Percentiles rank a stretch among this genome's conserved stretches.
phyloP scores from a whole-genome alignment of 768 basidiomycete species.

The Thelephora aurantiotincta region DNA sequence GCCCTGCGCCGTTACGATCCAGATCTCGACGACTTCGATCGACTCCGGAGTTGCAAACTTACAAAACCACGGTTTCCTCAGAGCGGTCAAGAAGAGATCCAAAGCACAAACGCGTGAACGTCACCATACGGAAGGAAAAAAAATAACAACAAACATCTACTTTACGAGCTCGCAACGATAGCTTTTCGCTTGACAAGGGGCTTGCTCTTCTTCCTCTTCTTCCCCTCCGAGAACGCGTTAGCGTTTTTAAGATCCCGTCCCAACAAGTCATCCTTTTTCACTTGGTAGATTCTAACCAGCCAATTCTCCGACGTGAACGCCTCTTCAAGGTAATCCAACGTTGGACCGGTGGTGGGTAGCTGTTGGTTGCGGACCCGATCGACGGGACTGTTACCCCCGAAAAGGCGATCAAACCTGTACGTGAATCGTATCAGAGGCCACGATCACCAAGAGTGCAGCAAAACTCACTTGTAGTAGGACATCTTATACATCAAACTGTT shows the following conservation, averaged over 20 bases:
- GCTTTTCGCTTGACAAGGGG: conserved; percentile 48
- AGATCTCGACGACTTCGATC: too few relatives aligned
- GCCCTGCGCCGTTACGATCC: too few relatives aligned
- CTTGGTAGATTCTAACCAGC: conserved; percentile 95
- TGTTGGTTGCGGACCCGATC: conserved; percentile 88
- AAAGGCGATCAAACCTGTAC: conserved; percentile 73
- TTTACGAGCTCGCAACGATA: conserved; percentile 13
- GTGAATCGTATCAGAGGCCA: conserved; percentile 1
- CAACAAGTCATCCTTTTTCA: conserved; percentile 85
- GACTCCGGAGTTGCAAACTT: too few relatives aligned
- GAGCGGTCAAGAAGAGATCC: too few relatives aligned
- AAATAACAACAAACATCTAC: too few relatives aligned
- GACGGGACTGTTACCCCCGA: conserved; percentile 53
- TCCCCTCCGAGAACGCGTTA: conserved; percentile 73
- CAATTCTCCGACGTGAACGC: conserved; percentile 99
- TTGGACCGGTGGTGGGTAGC: conserved; percentile 64
- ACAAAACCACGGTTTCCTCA: too few relatives aligned
- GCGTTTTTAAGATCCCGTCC: conserved; percentile 85
- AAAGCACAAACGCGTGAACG: too few relatives aligned
- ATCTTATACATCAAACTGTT: conserved; percentile 99
- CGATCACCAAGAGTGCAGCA: not conserved
- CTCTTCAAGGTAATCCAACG: conserved; percentile 86
- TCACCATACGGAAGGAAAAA: too few relatives aligned
- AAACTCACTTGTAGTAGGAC: conserved; percentile 77
- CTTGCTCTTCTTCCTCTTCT: conserved; percentile 77